These are phyloP conservation scores for Globisporangium radiosum DNA, from an alignment of 352 stramenopile genomes.

Conservation along the genomic window DNA sequence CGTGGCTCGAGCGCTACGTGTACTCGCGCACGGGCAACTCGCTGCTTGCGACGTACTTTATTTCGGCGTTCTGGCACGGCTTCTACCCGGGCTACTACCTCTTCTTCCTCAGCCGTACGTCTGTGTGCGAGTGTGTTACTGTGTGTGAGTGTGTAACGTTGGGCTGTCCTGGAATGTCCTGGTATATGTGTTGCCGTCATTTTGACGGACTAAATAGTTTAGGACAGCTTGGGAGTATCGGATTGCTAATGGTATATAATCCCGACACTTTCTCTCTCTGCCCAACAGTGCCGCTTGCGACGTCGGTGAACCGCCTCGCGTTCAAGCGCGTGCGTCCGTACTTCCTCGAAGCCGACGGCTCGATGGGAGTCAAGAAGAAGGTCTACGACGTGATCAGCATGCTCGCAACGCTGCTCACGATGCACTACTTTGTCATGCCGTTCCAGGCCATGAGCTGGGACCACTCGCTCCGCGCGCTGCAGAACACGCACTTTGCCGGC, in stretches of 20 bases:
- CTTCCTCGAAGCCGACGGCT: conserved; percentile 58
- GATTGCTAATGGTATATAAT: neutral
- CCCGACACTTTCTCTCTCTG: neutral
- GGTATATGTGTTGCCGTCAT: no score
- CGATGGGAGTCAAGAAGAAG: conserved; percentile 39
- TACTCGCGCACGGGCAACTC: conserved; percentile 92
- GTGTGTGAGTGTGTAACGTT: neutral
- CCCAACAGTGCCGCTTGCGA: conserved; percentile 41
- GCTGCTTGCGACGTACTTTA: conserved; percentile 88
- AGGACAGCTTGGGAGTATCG: no score
- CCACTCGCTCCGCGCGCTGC: conserved; percentile 48
- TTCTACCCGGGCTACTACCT: conserved; percentile 97
- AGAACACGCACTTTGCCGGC: conserved; percentile 65
- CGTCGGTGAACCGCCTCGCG: conserved; percentile 58
- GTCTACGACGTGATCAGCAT: conserved; percentile 55
- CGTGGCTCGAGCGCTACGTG: conserved; percentile 93
- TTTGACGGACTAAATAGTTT: neutral
- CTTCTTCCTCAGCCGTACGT: conserved; percentile 88
- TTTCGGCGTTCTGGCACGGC: conserved; percentile 95
- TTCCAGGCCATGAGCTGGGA: conserved; percentile 72
- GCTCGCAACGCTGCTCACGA: conserved; percentile 34
- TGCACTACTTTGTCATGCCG: conserved; percentile 70
- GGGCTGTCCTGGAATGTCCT: no score
- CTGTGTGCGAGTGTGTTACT: neutral
- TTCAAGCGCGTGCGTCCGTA: conserved; percentile 57